These are phyloP conservation scores for Coniophora puteana DNA, from an alignment of 1,284 basidiomycete genomes.

Conservation along the genomic window DNA sequence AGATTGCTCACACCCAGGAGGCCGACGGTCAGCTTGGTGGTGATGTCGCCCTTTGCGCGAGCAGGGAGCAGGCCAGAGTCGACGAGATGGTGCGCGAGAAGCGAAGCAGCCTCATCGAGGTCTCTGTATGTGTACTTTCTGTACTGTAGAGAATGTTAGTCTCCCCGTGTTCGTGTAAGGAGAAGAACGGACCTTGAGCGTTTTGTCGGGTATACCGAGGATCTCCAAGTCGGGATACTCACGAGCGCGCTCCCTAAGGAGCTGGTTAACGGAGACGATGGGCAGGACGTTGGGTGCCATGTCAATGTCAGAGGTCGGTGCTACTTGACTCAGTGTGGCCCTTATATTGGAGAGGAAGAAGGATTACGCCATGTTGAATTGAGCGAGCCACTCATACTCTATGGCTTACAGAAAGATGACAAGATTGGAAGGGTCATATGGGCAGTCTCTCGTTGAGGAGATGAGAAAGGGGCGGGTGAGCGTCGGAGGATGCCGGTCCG, in stretches of 20 bases:
- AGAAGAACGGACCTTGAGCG: constrained; percentile 6
- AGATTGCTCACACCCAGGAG: constrained; percentile 25
- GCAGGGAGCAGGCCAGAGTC: constrained; percentile 16
- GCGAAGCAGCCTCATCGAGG: constrained; percentile 23
- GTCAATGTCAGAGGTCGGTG: too few relatives aligned
- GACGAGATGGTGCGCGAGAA: constrained; percentile 24
- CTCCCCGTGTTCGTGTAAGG: background rate
- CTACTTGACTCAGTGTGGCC: too few relatives aligned
- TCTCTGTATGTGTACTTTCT: constrained; percentile 20
- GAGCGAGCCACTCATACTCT: too few relatives aligned
- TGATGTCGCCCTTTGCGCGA: constrained; percentile 20
- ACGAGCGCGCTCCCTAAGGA: constrained; percentile 14
- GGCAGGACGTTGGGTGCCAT: too few relatives aligned
- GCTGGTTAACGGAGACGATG: constrained; percentile 21
- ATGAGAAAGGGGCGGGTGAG: too few relatives aligned
- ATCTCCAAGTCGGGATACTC: constrained; percentile 18
- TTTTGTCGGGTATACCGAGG: constrained; percentile 18
- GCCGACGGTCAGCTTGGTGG: constrained; percentile 23
- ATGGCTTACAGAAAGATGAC: too few relatives aligned
- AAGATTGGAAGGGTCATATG: too few relatives aligned
- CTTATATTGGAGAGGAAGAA: too few relatives aligned
- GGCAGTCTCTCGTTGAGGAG: too few relatives aligned
- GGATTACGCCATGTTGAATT: too few relatives aligned
- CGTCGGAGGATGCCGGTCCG: too few relatives aligned
- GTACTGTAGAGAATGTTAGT: constrained; percentile 16